These are phyloP conservation scores for Ampelomyces quisqualis DNA, from an alignment of 2,329 filamentous ascomycete genomes.

Conservation along the genomic window DNA sequence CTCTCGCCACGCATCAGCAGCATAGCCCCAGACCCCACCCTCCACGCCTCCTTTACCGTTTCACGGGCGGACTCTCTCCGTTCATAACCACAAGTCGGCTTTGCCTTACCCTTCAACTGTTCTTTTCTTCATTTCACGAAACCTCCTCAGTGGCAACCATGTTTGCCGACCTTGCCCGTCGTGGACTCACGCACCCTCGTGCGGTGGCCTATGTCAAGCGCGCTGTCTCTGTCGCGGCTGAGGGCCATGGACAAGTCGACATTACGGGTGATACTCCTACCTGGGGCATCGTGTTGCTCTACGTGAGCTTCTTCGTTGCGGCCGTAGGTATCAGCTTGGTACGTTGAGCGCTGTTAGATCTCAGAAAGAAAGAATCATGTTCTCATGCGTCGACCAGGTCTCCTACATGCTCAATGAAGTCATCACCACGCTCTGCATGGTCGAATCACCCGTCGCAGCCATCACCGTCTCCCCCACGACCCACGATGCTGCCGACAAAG, in stretches of 20 bases:
- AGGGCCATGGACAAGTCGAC: conserved; percentile 16
- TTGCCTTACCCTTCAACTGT: conserved; percentile 3
- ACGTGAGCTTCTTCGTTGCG: conserved; percentile 43
- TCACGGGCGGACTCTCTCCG: conserved; percentile 3
- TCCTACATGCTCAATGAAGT: conserved; percentile 62
- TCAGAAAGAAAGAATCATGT: neutral
- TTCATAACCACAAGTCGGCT: no score
- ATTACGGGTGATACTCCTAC: no score
- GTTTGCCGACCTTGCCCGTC: conserved; percentile 34
- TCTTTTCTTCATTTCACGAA: conserved; percentile 1
- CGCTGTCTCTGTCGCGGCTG: conserved; percentile 13
- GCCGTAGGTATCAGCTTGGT: conserved; percentile 47
- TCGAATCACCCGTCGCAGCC: conserved; percentile 61
- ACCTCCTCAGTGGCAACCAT: conserved; percentile 11
- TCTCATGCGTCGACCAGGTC: conserved; percentile 23
- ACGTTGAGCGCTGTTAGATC: conserved; percentile 25
- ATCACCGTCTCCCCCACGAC: conserved; percentile 53
- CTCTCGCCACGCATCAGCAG: conserved; percentile 13
- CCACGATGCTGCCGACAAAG: conserved; percentile 44
- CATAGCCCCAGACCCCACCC: conserved; percentile 12
- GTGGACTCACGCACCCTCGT: conserved; percentile 32
- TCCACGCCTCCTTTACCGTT: conserved; percentile 21
- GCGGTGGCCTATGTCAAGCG: conserved; percentile 32
- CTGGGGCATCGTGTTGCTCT: conserved; percentile 33
- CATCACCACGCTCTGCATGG: conserved; percentile 62